Conservation (phyloP, 169 alveolate species). For the Plasmodium coatneyi region DNA sequence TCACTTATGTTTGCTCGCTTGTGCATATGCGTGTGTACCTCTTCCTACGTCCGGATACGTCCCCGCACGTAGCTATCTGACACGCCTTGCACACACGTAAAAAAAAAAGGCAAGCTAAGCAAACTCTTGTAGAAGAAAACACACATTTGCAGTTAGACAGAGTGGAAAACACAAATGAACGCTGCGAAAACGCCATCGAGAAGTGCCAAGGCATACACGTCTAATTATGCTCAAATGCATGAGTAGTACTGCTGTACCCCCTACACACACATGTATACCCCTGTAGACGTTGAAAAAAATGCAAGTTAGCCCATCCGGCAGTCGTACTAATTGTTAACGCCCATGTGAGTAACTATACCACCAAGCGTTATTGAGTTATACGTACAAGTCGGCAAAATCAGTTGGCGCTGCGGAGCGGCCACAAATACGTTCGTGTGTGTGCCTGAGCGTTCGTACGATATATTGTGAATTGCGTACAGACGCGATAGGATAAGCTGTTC, state of each 20-base stretch:
- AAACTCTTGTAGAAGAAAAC: not conserved
- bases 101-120: not conserved
- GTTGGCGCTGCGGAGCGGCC: not conserved
- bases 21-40: not conserved
- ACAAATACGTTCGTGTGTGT: not conserved
- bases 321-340: not conserved
- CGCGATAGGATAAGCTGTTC: too few species aligned
- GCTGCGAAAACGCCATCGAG: not conserved
- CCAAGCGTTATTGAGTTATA: not conserved
- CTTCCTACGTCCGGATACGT: not conserved
- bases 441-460: not conserved
- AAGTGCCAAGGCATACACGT: not conserved
- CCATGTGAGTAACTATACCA: not conserved
- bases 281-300: not conserved
- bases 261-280: not conserved
- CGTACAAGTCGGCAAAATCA: not conserved
- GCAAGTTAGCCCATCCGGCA: not conserved
- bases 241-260: not conserved
- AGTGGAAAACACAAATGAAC: not conserved
- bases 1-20: not conserved
- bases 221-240: constrained; percentile 4
- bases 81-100: not conserved
- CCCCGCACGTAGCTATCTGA: not conserved
- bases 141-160: not conserved
- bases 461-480: not conserved